Conservation (phyloP, 345 rosid genomes). For the Rubroshorea leprosula region DNA sequence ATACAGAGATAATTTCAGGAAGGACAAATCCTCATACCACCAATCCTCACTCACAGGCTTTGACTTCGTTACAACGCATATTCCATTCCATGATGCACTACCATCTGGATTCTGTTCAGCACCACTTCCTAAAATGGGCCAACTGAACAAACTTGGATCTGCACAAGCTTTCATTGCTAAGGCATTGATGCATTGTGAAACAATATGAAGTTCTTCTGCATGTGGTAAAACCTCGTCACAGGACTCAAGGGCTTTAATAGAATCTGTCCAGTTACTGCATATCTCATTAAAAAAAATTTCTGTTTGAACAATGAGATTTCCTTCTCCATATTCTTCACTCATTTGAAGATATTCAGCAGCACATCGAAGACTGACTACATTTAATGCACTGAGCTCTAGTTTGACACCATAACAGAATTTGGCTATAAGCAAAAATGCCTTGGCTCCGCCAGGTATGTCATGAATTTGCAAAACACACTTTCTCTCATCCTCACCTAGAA, state of each 20-base stretch:
- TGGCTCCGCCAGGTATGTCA: conserved; percentile 79
- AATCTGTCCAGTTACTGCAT: conserved; percentile 58
- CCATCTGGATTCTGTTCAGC: too few species aligned
- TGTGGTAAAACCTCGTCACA: conserved; percentile 53
- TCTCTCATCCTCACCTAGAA: conserved; percentile 34
- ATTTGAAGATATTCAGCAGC: conserved; percentile 85
- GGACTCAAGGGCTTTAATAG: conserved; percentile 63
- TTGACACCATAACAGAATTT: conserved; percentile 82
- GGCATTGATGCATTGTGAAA: conserved; percentile 71
- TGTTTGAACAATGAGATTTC: conserved; percentile 63
- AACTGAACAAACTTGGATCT: conserved; percentile 55
- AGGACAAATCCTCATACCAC: conserved; percentile 83
- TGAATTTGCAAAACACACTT: conserved; percentile 49
- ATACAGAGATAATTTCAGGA: conserved; percentile 46
- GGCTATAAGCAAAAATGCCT: conserved; percentile 61
- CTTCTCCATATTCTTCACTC: conserved; percentile 64
- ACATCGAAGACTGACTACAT: conserved; percentile 65
- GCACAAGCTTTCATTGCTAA: conserved; percentile 75
- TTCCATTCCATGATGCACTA: conserved; percentile 66
- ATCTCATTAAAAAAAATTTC: conserved; percentile 62
- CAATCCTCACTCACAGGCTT: conserved; percentile 47
- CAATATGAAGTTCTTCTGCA: conserved; percentile 79
- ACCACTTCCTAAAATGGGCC: conserved; percentile 52
- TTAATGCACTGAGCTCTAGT: conserved; percentile 56
- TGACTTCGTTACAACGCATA: conserved; percentile 32